phyloP scores from a whole-genome alignment of 129 eudicot genomes.

The Ambrosia trifida region DNA sequence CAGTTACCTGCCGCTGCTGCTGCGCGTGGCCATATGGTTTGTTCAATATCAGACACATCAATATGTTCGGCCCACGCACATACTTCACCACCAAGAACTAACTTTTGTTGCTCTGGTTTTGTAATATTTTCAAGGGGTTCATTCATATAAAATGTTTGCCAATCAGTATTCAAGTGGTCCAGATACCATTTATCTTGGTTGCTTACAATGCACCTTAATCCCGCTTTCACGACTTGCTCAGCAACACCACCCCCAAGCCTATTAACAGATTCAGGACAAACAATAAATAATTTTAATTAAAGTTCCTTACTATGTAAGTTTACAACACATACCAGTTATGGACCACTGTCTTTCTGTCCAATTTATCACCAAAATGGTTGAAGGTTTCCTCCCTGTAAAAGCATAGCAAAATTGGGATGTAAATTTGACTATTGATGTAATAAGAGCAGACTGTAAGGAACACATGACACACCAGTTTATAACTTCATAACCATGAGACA shows the following conservation, averaged over 20 bases:
- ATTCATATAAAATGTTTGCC: constrained; percentile 67
- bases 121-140: constrained; percentile 85
- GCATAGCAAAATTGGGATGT: constrained; percentile 10
- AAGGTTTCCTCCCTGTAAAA: constrained; percentile 90
- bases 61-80: constrained; percentile 95
- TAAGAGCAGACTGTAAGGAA: background rate
- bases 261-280: constrained; percentile 19
- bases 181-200: constrained; percentile 93
- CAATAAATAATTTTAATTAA: background rate
- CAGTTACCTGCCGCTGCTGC: constrained; percentile 92
- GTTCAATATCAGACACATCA: constrained; percentile 81
- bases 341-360: constrained; percentile 74
- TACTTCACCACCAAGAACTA: constrained; percentile 90
- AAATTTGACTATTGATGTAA: background rate
- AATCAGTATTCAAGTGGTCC: constrained; percentile 70
- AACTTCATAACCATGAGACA: constrained; percentile 91
- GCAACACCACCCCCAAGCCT: constrained; percentile 97
- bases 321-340: constrained; percentile 71
- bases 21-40: constrained; percentile 98
- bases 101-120: constrained; percentile 50
- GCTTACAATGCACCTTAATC: constrained; percentile 92
- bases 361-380: constrained; percentile 74
- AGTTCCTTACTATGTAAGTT: constrained; percentile 7
- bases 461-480: constrained; percentile 63
- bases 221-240: constrained; percentile 62